Evolutionary conservation across 495 filamentous ascomycete species (phyloP).

Genomic region (Geoglossum glabrum): DNA sequence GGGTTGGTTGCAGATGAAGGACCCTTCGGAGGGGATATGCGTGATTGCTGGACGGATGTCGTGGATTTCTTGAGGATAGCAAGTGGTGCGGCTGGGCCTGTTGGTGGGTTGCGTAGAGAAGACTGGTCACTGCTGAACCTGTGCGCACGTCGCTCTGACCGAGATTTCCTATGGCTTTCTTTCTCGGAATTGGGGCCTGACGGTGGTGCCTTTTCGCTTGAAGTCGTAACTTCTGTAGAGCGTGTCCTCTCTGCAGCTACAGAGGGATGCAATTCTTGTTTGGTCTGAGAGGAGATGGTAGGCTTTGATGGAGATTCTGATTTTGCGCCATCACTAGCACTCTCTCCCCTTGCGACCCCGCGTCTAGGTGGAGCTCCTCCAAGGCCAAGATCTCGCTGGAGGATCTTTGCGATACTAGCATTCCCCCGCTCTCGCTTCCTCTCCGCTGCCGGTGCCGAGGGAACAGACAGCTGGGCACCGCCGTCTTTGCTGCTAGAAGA

Average conservation of each 20-base stretch:
- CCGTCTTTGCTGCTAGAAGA: slow-evolving; percentile 19
- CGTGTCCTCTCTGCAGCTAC: background rate
- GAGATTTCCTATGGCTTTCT: background rate
- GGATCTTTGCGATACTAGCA: slow-evolving; percentile 55
- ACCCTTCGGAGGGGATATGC: background rate
- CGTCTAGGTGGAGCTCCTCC: slow-evolving; percentile 22
- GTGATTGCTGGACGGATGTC: background rate
- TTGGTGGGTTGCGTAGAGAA: background rate
- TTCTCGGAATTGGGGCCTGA: background rate
- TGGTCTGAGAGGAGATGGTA: background rate
- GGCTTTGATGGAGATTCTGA: background rate
- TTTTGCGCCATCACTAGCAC: background rate
- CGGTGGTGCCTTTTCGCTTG: background rate
- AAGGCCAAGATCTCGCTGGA: slow-evolving; percentile 83
- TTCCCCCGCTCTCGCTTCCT: slow-evolving; percentile 47
- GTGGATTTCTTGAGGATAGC: background rate
- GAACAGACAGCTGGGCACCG: slow-evolving; percentile 4
- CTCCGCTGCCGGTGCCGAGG: slow-evolving; percentile 20
- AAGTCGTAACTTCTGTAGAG: background rate
- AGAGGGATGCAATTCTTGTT: background rate
- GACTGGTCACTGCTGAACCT: background rate
- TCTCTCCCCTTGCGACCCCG: background rate
- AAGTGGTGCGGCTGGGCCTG: background rate
- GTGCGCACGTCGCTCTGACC: background rate
- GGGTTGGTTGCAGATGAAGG: background rate